Percentiles rank a stretch among this genome's conserved stretches.
These are phyloP conservation scores for Phytophthora sojae DNA, from an alignment of 352 stramenopile species.

Conservation along the genomic window DNA sequence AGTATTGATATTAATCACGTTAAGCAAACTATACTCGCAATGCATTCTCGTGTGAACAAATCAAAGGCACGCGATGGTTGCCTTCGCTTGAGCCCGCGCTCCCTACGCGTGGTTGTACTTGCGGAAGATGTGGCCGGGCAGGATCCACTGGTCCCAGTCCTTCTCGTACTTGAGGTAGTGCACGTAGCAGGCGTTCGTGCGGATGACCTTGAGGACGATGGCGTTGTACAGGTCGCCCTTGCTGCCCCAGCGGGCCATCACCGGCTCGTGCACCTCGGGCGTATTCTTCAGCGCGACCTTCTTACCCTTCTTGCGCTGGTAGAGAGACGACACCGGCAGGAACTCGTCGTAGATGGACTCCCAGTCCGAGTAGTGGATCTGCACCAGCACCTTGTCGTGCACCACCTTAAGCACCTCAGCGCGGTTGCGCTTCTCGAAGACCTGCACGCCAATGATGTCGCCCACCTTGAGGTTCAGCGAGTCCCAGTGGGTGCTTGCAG, in stretches of 20 bases:
- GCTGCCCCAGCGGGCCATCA: constrained; percentile 79
- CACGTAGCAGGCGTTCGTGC: constrained; percentile 78
- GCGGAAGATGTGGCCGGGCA: constrained; percentile 82
- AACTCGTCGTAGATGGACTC: constrained; percentile 88
- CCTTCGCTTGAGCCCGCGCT: not conserved
- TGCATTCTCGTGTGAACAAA: constrained; percentile 19
- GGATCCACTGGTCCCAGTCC: constrained; percentile 86
- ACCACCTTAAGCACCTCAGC: constrained; percentile 71
- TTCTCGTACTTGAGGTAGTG: constrained; percentile 89
- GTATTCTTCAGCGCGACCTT: constrained; percentile 70
- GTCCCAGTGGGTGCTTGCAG: constrained; percentile 67
- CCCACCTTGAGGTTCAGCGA: constrained; percentile 64
- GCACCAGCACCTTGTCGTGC: constrained; percentile 75
- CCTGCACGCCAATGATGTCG: constrained; percentile 75
- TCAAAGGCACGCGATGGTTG: constrained; percentile 24
- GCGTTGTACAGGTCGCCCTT: constrained; percentile 78
- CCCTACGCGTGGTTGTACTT: constrained; percentile 57
- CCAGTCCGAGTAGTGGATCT: constrained; percentile 85
- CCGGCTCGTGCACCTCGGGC: constrained; percentile 73
- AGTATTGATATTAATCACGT: too few relatives aligned
- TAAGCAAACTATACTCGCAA: not conserved
- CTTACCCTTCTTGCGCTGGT: constrained; percentile 53
- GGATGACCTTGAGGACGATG: constrained; percentile 83
- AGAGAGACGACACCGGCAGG: constrained; percentile 69
- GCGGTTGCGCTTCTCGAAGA: constrained; percentile 80